Evolutionary conservation across 495 filamentous ascomycete species (phyloP), one percentile per base, ranked within the genome.

Genomic region (Aspergillus bertholletiae): DNA sequence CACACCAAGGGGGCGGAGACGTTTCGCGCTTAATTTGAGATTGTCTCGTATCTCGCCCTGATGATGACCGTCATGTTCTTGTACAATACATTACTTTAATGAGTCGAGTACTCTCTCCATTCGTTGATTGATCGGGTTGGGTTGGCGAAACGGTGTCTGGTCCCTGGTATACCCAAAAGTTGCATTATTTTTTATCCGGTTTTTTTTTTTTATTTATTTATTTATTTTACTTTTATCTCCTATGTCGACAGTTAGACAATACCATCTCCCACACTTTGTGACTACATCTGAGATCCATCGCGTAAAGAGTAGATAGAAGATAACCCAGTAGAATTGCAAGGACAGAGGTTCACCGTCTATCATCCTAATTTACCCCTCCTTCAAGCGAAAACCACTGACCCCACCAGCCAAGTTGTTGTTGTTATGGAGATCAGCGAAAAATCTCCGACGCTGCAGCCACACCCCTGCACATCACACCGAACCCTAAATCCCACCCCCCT

Each of bases 81-180:
- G 51, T 50, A 45, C 28, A 46, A 45, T 53, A 49, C 49, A 43
- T 23, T 32, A 52, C 27, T 9, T 43, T 43, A 43, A 43, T 43
- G 39, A 43, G 39, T 43, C 39, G 39, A 7, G 39, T 15, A 43
- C 39, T 43, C 39, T 43, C 39, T 43, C 39, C 39, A 21, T 43
- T 43, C 39, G 39, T 21, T 43, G 39, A 43, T 43, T 43, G 17
- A 21, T 43, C 18, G 1, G 39, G 39, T 2, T 21, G 4, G 39
- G 39, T 18, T 43, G 39, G 39, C 39, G 39, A 43, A 43, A 52
- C 17, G 15, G 22, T 45, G 24, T 52, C 9, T 43, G 49, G 39
- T 18, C 17, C 24, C 20, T 53, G 51, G 34, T 53, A 53, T 53
- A 53, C 51, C 51, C 51, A 53, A 53, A 53, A 53, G 51, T 53